These are phyloP conservation scores for Alloteropsis angusta DNA, from an alignment of 202 grass and related monocot species.

Conservation along the genomic window DNA sequence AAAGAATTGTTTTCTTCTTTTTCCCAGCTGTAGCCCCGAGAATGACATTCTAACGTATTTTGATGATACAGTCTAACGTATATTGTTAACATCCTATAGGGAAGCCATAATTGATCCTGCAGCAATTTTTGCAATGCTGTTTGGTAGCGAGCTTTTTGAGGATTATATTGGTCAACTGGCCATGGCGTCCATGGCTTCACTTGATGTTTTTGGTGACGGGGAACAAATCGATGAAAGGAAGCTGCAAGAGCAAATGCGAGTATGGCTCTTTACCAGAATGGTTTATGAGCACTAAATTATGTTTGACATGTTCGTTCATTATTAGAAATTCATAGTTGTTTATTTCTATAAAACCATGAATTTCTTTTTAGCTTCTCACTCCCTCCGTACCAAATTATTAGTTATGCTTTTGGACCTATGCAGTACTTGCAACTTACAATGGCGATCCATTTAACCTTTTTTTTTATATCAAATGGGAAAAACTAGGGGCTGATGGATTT, in stretches of 20 bases:
- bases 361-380: not conserved
- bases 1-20: not conserved
- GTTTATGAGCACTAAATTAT: not conserved
- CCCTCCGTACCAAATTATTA: no score
- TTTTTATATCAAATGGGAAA: not conserved
- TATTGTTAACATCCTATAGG: slow-evolving; percentile 35
- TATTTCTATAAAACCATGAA: not conserved
- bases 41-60: not conserved
- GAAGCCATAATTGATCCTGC: slow-evolving; percentile 93
- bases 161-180: slow-evolving; percentile 93
- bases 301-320: slow-evolving; percentile 6
- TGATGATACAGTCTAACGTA: slow-evolving; percentile 20
- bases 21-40: not conserved
- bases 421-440: not conserved
- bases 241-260: slow-evolving; percentile 79
- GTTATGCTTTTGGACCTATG: not conserved
- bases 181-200: slow-evolving; percentile 88
- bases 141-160: slow-evolving; percentile 93
- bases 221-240: slow-evolving; percentile 51
- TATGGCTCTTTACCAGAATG: slow-evolving; percentile 28
- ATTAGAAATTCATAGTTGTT: not conserved
- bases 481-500: not conserved
- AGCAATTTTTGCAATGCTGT: slow-evolving; percentile 97
- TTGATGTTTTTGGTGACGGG: slow-evolving; percentile 65
- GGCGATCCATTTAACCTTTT: not conserved